A percentile compares a stretch with the other conserved stretches of the same genome.
Evolutionary conservation across 2,329 filamentous ascomycete species (phyloP).

Genomic region (Venturia asperata): DNA sequence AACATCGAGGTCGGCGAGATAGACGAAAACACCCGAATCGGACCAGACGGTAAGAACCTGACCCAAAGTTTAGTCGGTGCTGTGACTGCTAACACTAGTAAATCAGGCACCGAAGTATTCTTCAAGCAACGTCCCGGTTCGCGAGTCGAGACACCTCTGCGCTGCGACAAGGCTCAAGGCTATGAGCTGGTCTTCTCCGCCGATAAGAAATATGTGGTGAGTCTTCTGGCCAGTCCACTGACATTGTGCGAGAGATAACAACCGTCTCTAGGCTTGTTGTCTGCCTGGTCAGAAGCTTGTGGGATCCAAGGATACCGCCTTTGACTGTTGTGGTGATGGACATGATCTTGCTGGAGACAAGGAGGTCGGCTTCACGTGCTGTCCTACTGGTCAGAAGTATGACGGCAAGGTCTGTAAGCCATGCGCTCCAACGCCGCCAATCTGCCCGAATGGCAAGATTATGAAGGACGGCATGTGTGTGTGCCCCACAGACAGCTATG

Average conservation of each 20-base stretch:
- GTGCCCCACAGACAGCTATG: conserved; percentile 2
- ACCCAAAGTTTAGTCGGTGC: background rate
- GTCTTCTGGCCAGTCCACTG: background rate
- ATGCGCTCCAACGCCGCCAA: background rate
- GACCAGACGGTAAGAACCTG: background rate
- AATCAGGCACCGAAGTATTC: conserved; percentile 3
- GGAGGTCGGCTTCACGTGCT: conserved; percentile 5
- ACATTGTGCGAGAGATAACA: no score
- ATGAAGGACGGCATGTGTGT: conserved; percentile 15
- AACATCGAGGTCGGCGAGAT: conserved; percentile 4
- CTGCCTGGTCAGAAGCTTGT: conserved; percentile 12
- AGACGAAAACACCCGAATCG: background rate
- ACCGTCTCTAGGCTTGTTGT: conserved; percentile 6
- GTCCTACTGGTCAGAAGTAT: conserved; percentile 14
- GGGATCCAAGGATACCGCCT: conserved; percentile 9
- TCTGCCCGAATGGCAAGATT: conserved; percentile 3
- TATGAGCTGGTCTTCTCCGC: background rate
- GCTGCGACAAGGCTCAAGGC: background rate
- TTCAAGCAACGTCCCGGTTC: conserved; percentile 4
- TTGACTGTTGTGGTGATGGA: conserved; percentile 15
- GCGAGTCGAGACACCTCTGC: background rate
- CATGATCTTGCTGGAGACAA: conserved; percentile 9
- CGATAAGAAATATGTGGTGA: conserved; percentile 7
- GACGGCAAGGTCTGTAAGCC: conserved; percentile 12
- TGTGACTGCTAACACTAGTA: background rate